These are phyloP conservation scores for Haplosporangium sp. DNA, from an alignment of 371 early-diverging fungal genomes.

Conservation along the genomic window DNA sequence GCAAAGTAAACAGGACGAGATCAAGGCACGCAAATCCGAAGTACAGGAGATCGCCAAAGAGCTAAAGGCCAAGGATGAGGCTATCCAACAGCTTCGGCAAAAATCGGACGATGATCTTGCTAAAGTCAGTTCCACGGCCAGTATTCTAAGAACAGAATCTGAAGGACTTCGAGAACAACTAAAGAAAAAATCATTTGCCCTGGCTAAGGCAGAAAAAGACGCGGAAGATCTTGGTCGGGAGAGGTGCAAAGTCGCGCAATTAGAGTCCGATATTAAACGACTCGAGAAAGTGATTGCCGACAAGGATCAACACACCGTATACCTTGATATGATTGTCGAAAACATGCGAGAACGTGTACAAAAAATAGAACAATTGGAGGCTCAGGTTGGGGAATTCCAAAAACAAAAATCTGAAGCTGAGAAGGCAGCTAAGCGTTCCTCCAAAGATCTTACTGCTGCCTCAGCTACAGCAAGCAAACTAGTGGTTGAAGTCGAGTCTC, in stretches of 20 bases:
- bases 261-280: slow-evolving; percentile 20
- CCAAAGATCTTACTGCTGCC: slow-evolving; percentile 16
- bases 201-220: slow-evolving; percentile 11
- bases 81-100: neutral
- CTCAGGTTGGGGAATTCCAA: slow-evolving; percentile 16
- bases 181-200: slow-evolving; percentile 4
- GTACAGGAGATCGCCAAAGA: slow-evolving; percentile 13
- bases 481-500: slow-evolving; percentile 14
- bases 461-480: slow-evolving; percentile 24
- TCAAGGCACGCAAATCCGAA: slow-evolving; percentile 12
- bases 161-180: slow-evolving; percentile 28
- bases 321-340: slow-evolving; percentile 13
- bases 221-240: slow-evolving; percentile 7
- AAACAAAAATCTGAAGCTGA: neutral
- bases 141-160: slow-evolving; percentile 20
- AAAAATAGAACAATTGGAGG: neutral
- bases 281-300: slow-evolving; percentile 22
- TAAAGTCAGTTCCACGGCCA: slow-evolving; percentile 32
- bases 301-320: slow-evolving; percentile 10
- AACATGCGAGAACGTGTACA: slow-evolving; percentile 10
- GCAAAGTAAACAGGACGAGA: slow-evolving; percentile 8
- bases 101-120: slow-evolving; percentile 18
- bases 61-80: slow-evolving; percentile 10
- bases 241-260: slow-evolving; percentile 9
- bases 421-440: neutral